Conservation (phyloP, 805 yeast species). For the Lachancea sp. region DNA sequence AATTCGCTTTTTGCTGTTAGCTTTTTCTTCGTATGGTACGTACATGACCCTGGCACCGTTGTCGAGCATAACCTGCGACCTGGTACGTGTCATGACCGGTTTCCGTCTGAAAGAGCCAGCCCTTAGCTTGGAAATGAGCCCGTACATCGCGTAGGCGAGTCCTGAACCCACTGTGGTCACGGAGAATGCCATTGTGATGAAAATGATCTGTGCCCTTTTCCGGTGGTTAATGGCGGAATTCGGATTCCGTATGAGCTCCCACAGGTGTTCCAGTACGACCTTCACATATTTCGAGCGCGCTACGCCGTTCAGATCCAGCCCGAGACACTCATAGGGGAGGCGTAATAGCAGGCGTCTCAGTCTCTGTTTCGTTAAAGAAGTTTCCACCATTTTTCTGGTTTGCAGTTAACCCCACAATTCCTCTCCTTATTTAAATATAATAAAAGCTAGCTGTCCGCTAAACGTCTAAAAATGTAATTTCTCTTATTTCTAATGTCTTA, state of each 20-base stretch:
- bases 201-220: conserved; percentile 23
- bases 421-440: too few relatives aligned
- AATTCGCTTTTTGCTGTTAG: conserved; percentile 20
- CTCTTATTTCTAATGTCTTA: too few relatives aligned
- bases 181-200: conserved; percentile 19
- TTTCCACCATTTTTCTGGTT: conserved; percentile 5
- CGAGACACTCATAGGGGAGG: conserved; percentile 16
- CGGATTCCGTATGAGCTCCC: conserved; percentile 19
- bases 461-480: too few relatives aligned
- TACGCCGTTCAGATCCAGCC: conserved; percentile 18
- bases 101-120: conserved; percentile 9
- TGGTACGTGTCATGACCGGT: conserved; percentile 20
- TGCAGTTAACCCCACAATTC: too few relatives aligned
- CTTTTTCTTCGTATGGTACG: conserved; percentile 21
- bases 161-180: conserved; percentile 18
- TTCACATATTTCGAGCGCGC: conserved; percentile 14
- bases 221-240: conserved; percentile 18
- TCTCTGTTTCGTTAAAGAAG: not conserved
- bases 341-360: conserved; percentile 1
- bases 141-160: conserved; percentile 14
- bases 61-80: conserved; percentile 26
- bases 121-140: conserved; percentile 12
- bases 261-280: conserved; percentile 19
- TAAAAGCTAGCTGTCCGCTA: too few relatives aligned
- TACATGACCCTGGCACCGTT: conserved; percentile 32